These are phyloP conservation scores for Nannochloropsis gaditana DNA, from an alignment of 108 stramenopile species.

Conservation along the genomic window DNA sequence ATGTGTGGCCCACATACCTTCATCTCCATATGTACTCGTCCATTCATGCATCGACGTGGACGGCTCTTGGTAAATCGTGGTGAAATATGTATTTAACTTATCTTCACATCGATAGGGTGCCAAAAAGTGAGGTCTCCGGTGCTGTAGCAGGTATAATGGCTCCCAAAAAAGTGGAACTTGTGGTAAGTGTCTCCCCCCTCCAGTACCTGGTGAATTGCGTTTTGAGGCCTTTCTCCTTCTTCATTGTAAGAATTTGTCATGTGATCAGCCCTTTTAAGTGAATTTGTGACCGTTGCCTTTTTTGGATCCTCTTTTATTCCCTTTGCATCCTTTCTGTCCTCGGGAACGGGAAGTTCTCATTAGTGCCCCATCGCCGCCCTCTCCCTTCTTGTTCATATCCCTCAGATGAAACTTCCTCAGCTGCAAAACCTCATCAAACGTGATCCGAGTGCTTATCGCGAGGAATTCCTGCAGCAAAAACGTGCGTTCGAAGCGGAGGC, in stretches of 20 bases:
- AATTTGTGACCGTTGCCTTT: background rate
- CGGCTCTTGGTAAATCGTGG: too few relatives aligned
- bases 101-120: too few relatives aligned
- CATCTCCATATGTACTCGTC: too few relatives aligned
- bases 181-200: background rate
- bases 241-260: background rate
- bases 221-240: background rate
- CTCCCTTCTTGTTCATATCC: background rate
- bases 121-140: too few relatives aligned
- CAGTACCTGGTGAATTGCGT: too few relatives aligned
- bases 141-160: too few relatives aligned
- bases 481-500: constrained; percentile 26
- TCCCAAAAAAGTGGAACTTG: background rate
- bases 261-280: background rate
- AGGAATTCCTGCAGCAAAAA: constrained; percentile 81
- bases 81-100: too few relatives aligned
- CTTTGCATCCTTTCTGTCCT: background rate
- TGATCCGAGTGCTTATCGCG: constrained; percentile 79
- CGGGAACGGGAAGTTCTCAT: too few relatives aligned
- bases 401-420: constrained; percentile 44
- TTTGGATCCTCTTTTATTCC: background rate
- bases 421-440: constrained; percentile 92
- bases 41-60: too few relatives aligned
- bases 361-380: too few relatives aligned
- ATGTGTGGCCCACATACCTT: too few relatives aligned